These are phyloP conservation scores for Tricholoma flavovirens DNA, from an alignment of 768 basidiomycete species.

Conservation along the genomic window DNA sequence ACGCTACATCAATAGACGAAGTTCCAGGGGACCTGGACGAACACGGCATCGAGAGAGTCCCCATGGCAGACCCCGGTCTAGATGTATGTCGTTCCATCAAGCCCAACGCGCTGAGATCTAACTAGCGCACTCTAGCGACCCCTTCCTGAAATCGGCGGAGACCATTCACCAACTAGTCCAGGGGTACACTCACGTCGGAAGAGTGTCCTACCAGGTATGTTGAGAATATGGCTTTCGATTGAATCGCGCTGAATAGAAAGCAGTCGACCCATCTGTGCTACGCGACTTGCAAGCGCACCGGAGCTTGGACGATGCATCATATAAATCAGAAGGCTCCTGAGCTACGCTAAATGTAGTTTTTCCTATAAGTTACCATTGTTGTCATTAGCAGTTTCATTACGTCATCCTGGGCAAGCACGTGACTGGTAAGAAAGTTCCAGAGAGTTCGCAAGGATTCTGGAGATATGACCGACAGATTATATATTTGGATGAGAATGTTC, in stretches of 20 bases:
- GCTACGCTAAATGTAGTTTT: background rate
- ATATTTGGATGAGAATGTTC: slow-evolving; percentile 29
- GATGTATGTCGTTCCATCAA: slow-evolving; percentile 50
- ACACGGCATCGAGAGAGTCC: slow-evolving; percentile 80
- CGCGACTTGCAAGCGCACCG: slow-evolving; percentile 84
- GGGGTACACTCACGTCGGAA: slow-evolving; percentile 89
- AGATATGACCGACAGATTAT: slow-evolving; percentile 15
- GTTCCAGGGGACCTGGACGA: slow-evolving; percentile 69
- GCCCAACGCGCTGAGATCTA: background rate
- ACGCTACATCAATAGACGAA: slow-evolving; percentile 75
- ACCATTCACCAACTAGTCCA: slow-evolving; percentile 50
- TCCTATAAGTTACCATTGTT: background rate
- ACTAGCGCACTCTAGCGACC: slow-evolving; percentile 39
- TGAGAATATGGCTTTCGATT: slow-evolving; percentile 1
- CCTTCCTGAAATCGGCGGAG: slow-evolving; percentile 59
- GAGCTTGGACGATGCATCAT: slow-evolving; percentile 59
- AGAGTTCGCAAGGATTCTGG: slow-evolving; percentile 34
- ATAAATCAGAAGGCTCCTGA: slow-evolving; percentile 17
- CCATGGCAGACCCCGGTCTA: slow-evolving; percentile 87
- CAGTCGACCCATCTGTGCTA: slow-evolving; percentile 85
- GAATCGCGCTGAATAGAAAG: slow-evolving; percentile 5
- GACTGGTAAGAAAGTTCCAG: slow-evolving; percentile 36
- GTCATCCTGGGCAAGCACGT: slow-evolving; percentile 26
- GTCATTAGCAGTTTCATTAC: no score
- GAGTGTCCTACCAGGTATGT: slow-evolving; percentile 85